Evolutionary conservation across 169 alveolate species (phyloP).

Genomic region (Babesia ovis): DNA sequence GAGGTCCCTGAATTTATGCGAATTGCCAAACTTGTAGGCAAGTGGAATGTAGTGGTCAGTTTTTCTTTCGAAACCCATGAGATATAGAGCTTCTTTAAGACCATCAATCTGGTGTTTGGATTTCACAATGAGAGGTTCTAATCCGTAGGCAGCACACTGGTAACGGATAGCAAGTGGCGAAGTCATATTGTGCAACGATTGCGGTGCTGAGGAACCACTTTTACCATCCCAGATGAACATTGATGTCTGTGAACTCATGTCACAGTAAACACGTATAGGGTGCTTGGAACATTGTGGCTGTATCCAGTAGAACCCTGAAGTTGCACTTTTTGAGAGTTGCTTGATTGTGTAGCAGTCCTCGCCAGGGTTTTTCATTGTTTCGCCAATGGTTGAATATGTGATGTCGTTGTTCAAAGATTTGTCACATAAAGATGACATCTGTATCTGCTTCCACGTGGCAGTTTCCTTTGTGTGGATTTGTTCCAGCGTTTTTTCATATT

Average conservation of each 20-base stretch:
- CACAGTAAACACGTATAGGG: slow-evolving; percentile 87
- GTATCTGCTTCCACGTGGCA: slow-evolving; percentile 69
- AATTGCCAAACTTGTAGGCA: slow-evolving; percentile 83
- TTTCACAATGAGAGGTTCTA: slow-evolving; percentile 84
- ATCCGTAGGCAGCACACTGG: slow-evolving; percentile 84
- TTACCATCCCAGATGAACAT: slow-evolving; percentile 56
- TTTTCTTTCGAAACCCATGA: slow-evolving; percentile 79
- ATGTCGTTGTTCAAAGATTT: background rate
- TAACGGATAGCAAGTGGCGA: slow-evolving; percentile 79
- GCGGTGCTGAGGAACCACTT: slow-evolving; percentile 23
- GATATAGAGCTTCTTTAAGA: slow-evolving; percentile 76
- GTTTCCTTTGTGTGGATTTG: slow-evolving; percentile 70
- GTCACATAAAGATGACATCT: slow-evolving; percentile 65
- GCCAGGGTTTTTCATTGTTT: slow-evolving; percentile 82
- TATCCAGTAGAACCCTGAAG: slow-evolving; percentile 90
- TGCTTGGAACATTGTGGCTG: slow-evolving; percentile 84
- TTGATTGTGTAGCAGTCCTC: slow-evolving; percentile 84
- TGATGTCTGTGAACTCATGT: slow-evolving; percentile 71
- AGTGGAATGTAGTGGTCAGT: slow-evolving; percentile 83
- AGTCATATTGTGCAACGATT: slow-evolving; percentile 65
- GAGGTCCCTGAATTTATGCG: slow-evolving; percentile 82
- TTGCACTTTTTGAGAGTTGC: slow-evolving; percentile 63
- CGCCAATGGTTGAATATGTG: slow-evolving; percentile 75
- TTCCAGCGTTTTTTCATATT: slow-evolving; percentile 75
- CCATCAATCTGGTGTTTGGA: slow-evolving; percentile 78